These are phyloP conservation scores for Eutrema salsugineum DNA, from an alignment of 441 rosid species.

Conservation along the genomic window DNA sequence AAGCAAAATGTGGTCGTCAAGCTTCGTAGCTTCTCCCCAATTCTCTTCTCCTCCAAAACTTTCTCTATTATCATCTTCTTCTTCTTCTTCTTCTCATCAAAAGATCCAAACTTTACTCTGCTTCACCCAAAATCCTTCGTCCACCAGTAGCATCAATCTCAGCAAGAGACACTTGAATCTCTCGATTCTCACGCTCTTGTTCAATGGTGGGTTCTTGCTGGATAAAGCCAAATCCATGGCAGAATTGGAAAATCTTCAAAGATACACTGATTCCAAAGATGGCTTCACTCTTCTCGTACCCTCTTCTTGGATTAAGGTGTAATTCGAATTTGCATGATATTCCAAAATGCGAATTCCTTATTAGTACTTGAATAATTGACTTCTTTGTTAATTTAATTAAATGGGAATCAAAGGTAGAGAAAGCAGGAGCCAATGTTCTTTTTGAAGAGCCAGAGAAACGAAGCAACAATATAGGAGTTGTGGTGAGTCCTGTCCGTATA, in stretches of 20 bases:
- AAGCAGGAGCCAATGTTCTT: slow-evolving; percentile 81
- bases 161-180: slow-evolving; percentile 54
- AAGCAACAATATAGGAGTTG: slow-evolving; percentile 77
- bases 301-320: slow-evolving; percentile 83
- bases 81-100: background rate
- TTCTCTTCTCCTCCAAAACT: slow-evolving; percentile 12
- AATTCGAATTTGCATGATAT: background rate
- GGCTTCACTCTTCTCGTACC: slow-evolving; percentile 80
- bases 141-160: background rate
- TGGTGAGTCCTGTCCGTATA: slow-evolving; percentile 87
- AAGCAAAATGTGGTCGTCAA: slow-evolving; percentile 27
- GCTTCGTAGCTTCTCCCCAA: slow-evolving; percentile 17
- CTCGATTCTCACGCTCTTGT: slow-evolving; percentile 45
- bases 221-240: slow-evolving; percentile 24
- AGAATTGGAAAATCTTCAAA: slow-evolving; percentile 39
- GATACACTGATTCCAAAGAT: slow-evolving; percentile 60
- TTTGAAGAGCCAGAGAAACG: slow-evolving; percentile 67
- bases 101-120: slow-evolving; percentile 6
- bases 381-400: background rate
- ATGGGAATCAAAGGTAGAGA: slow-evolving; percentile 59
- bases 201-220: slow-evolving; percentile 45
- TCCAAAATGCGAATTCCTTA: background rate
- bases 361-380: background rate
- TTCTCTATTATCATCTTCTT: background rate
- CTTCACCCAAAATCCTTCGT: background rate